Evolutionary conservation across 768 basidiomycete genomes (phyloP), one percentile per base, ranked within the genome.

Genomic region (Amylocystis lapponica): DNA sequence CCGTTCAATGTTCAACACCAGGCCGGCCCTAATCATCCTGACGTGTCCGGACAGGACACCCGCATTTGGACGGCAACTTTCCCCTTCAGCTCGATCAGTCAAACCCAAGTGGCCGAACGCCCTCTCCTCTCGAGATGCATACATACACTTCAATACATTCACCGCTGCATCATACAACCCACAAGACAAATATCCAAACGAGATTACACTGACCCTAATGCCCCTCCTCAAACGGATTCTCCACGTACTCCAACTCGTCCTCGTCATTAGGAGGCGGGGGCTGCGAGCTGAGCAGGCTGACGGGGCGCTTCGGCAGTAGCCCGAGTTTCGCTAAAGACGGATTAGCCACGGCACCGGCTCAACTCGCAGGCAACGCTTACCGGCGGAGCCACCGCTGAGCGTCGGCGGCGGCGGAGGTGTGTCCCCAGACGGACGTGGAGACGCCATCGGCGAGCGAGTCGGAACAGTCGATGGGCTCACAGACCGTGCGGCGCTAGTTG

Each of bases 161-260:
- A n/a, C n/a, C n/a, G n/a, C n/a, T n/a, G n/a, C n/a, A n/a, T n/a
- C n/a, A n/a, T n/a, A n/a, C n/a, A n/a, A n/a, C n/a, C n/a, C n/a
- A n/a, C n/a, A n/a, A n/a, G n/a, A n/a, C n/a, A n/a, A n/a, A n/a
- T n/a, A n/a, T n/a, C n/a, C n/a, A n/a, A n/a, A n/a, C n/a, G n/a
- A n/a, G n/a, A n/a, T n/a, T n/a, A n/a, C n/a, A 30, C 29, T n/a
- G 29, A 30, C 29, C n/a, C 51, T 64, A 64, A 46, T 57, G 57
- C 16, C 25, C 48, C 29, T 84, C 81, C 44, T 86, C 83, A 47
- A 87, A 87, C 27, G 84, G 84, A 52, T 78, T 85, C 70, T 85
- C 82, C 3, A 75, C 71, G 59, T 83, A 86, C 60, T 85, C 84
- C 51, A 83, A 54, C n/a, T 76, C 79, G 42, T 79, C 79, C 6